Evolutionary conservation across 495 filamentous ascomycete species (phyloP).

Genomic region (Aspergillus ellipticus): DNA sequence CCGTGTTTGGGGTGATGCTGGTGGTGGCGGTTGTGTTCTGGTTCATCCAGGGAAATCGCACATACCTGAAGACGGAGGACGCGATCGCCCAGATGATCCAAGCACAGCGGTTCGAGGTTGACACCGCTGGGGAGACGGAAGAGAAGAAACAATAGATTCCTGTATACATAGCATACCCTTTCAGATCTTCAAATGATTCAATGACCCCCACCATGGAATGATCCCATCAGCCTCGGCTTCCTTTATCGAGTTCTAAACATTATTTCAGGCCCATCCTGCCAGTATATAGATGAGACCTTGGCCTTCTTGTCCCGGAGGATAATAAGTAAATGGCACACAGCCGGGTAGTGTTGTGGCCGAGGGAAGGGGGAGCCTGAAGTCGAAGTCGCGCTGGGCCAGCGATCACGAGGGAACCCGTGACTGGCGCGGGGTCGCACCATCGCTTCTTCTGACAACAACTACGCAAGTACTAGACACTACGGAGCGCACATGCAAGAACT

Average conservation of each 20-base stretch:
- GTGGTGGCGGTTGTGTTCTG: conserved; percentile 41
- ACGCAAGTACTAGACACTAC: no score
- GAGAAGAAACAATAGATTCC: background rate
- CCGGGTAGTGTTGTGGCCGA: no score
- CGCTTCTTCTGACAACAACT: background rate
- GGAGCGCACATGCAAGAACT: no score
- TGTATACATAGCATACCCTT: background rate
- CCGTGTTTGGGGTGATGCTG: conserved; percentile 48
- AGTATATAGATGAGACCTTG: no score
- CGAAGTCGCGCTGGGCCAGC: no score
- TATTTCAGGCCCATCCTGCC: no score
- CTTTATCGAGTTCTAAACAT: no score
- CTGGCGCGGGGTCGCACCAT: background rate
- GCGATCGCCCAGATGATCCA: conserved; percentile 38
- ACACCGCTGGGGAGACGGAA: conserved; percentile 1
- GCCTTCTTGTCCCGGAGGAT: no score
- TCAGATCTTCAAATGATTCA: background rate
- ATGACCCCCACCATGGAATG: background rate
- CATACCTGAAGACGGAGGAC: conserved; percentile 41
- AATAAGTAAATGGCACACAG: no score
- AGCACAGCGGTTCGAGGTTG: conserved; percentile 37
- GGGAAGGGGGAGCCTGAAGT: no score
- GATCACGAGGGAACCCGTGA: background rate
- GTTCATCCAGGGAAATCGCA: conserved; percentile 33
- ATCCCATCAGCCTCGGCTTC: no score